These are phyloP conservation scores for Diplodia sapinea DNA, from an alignment of 2,329 filamentous ascomycete genomes.

Conservation along the genomic window DNA sequence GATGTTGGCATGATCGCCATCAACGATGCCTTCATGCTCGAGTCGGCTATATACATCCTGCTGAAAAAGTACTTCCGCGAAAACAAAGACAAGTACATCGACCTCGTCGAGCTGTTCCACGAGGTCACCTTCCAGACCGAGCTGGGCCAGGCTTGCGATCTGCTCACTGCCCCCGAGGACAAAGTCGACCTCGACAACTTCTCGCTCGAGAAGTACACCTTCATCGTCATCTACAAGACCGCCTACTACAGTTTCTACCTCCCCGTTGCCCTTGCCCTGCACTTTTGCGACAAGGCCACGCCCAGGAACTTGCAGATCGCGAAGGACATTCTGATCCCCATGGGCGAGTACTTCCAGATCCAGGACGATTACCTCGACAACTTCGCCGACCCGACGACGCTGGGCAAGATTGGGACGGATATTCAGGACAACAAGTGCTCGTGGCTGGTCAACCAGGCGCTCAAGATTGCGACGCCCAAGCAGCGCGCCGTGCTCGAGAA, in stretches of 20 bases:
- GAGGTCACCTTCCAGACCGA: constrained; percentile 94
- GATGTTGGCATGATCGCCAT: constrained; percentile 95
- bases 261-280: constrained; percentile 86
- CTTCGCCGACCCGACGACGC: constrained; percentile 88
- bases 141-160: constrained; percentile 90
- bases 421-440: constrained; percentile 99
- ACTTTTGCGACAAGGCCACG: constrained; percentile 84
- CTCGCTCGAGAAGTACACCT: constrained; percentile 90
- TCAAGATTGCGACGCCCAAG: constrained; percentile 78
- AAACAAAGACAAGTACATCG: constrained; percentile 80
- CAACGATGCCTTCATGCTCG: constrained; percentile 85
- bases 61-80: constrained; percentile 92
- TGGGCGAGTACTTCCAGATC: constrained; percentile 99
- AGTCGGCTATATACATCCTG: constrained; percentile 85
- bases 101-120: constrained; percentile 95
- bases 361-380: constrained; percentile 99
- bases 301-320: constrained; percentile 87
- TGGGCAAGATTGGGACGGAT: constrained; percentile 98
- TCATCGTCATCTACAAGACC: constrained; percentile 99
- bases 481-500: constrained; percentile 87
- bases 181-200: constrained; percentile 93
- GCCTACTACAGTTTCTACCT: constrained; percentile 99
- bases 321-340: constrained; percentile 90
- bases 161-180: constrained; percentile 95
- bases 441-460: constrained; percentile 95